Base-by-base conservation (phyloP, 2,329 filamentous ascomycete species). In the Alternaria burnsii region DNA sequence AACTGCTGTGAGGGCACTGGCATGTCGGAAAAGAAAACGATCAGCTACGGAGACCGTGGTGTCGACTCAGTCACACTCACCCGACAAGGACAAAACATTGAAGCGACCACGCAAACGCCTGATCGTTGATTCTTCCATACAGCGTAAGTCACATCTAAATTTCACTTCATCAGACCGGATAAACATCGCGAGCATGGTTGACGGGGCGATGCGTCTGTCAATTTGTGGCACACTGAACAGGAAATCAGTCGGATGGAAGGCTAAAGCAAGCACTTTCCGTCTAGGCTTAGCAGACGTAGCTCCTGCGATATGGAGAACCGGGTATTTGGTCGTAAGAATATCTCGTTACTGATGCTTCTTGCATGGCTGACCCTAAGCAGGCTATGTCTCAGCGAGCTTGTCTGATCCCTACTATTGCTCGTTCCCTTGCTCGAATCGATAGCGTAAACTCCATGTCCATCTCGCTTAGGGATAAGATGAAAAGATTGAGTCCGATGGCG, bases 251-350 rank as follows among this genome's bases (percentile, higher is more conserved):
- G 71, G 71, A 9, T 43, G 79, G 8, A 76, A 72, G 24, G 44
- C 79, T 16, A 73, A 68, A 52, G 71, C 72, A 28, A 78, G 66
- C 24, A 76, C 76, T 14, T 76, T 76, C 11, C 63, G 70, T 22
- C 62, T 70, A 38, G 72, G 72, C 42, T 71, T 84, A 4, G 69
- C 76, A 38, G 71, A 78, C 38, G 52, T 82, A 6, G 77, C 75
- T 38, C 81, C 82, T 4, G 59, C 69, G 5, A 44, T 82, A 28
- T 84, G 78, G 77, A 75, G 73, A 47, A 75, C 77, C 7, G 76
- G 72, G 7, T 79, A 79, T 61, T 62, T 78, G 18, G 56, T 58
- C 18, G 76, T 79, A 69, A 42, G 60, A 42, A 38, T 14, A 41
- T 9, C 26, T 22, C 14, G 6, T 32, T 44, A 9, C 32, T 3